Evolutionary conservation across 768 basidiomycete genomes (phyloP).

Genomic region (Tephrocybe rancida): DNA sequence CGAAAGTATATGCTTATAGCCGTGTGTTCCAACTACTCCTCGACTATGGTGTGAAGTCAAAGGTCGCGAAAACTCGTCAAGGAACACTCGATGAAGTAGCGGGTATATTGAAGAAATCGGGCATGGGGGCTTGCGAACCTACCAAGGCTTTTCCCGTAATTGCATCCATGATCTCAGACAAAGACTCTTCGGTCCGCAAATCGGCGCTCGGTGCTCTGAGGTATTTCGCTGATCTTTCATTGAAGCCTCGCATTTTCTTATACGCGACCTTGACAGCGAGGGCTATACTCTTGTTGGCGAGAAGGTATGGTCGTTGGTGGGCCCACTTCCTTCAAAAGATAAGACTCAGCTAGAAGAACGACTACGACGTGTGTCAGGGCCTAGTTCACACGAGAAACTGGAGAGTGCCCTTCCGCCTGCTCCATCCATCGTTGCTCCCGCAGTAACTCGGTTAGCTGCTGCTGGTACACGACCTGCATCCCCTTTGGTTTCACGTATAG

Average conservation of each 20-base stretch:
- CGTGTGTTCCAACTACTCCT: conserved; percentile 87
- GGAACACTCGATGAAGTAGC: conserved; percentile 84
- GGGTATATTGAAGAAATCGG: conserved; percentile 76
- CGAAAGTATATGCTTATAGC: conserved; percentile 92
- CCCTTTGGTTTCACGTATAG: conserved; percentile 19
- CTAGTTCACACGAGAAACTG: conserved; percentile 50
- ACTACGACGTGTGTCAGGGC: conserved; percentile 77
- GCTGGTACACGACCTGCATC: conserved; percentile 47
- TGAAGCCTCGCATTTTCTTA: conserved; percentile 3
- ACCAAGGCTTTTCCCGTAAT: conserved; percentile 77
- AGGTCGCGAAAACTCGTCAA: conserved; percentile 90
- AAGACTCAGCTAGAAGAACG: conserved; percentile 93
- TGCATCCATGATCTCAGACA: conserved; percentile 83
- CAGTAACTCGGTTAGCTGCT: conserved; percentile 54
- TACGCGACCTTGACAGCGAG: conserved; percentile 52
- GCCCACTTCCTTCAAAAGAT: conserved; percentile 78
- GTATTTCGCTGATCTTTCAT: conserved; percentile 40
- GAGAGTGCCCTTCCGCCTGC: conserved; percentile 29
- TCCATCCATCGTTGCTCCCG: conserved; percentile 26
- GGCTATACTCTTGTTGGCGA: conserved; percentile 84
- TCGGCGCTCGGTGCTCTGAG: conserved; percentile 83
- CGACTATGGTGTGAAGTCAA: conserved; percentile 87
- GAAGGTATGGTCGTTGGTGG: conserved; percentile 81
- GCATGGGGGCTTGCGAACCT: conserved; percentile 81
- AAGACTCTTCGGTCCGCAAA: conserved; percentile 86